These are phyloP conservation scores for Inonotus hispidus DNA, from an alignment of 1,284 basidiomycete species.

Conservation along the genomic window DNA sequence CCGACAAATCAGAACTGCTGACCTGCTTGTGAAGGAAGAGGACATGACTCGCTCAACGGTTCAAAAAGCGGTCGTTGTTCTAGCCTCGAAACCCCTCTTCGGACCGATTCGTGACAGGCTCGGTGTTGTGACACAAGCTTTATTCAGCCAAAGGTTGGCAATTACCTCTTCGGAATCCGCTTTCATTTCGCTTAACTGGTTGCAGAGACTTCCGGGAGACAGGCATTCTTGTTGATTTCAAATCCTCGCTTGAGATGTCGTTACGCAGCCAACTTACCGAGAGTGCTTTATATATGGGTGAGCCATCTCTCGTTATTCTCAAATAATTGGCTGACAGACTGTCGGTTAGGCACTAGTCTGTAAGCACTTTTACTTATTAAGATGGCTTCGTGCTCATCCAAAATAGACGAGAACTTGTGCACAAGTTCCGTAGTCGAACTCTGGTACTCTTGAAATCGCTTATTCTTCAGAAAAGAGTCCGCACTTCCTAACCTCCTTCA, in stretches of 20 bases:
- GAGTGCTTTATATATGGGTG: conserved; percentile 85
- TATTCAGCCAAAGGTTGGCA: conserved; percentile 73
- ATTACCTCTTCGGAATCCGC: not conserved
- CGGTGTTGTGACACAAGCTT: conserved; percentile 90
- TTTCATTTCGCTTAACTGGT: not conserved
- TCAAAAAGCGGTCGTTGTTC: conserved; percentile 95
- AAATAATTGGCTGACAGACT: conserved; percentile 20
- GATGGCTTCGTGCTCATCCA: not conserved
- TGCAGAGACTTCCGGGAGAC: conserved; percentile 78
- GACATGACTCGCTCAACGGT: conserved; percentile 96
- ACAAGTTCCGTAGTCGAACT: conserved; percentile 90
- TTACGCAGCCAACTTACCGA: conserved; percentile 69
- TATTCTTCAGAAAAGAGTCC: conserved; percentile 85
- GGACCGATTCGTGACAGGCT: conserved; percentile 88
- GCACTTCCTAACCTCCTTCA: conserved; percentile 13
- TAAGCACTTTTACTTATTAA: conserved; percentile 1
- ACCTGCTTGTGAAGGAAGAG: conserved; percentile 74
- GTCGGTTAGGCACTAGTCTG: conserved; percentile 5
- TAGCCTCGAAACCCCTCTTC: conserved; percentile 87
- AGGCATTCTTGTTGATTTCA: conserved; percentile 81
- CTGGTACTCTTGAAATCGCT: conserved; percentile 93
- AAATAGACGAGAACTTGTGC: conserved; percentile 79
- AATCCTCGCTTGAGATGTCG: conserved; percentile 62
- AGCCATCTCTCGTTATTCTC: conserved; percentile 20
- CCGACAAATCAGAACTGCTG: conserved; percentile 84